Evolutionary conservation across 352 stramenopile genomes (phyloP).

Genomic region (Phytophthora uliginosa): DNA sequence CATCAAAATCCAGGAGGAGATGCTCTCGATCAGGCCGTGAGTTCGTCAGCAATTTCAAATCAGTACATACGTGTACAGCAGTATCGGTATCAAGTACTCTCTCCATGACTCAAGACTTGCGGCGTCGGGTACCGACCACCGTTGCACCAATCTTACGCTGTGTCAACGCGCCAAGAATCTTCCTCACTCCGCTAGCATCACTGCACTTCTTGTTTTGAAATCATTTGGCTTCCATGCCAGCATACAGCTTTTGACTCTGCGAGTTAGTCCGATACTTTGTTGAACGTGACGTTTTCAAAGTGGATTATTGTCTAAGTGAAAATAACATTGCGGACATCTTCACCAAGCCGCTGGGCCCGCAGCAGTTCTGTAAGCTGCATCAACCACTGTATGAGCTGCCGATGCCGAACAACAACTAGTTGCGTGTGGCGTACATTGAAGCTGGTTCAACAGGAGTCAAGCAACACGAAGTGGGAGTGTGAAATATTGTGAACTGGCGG

Average conservation of each 20-base stretch:
- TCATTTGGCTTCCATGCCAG: background rate
- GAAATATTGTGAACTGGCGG: too few relatives aligned
- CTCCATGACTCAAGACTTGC: background rate
- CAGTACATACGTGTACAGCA: background rate
- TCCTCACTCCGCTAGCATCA: background rate
- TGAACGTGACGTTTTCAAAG: too few relatives aligned
- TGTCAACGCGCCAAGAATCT: background rate
- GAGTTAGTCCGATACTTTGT: too few relatives aligned
- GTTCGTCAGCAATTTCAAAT: background rate
- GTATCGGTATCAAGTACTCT: background rate
- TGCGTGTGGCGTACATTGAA: too few relatives aligned
- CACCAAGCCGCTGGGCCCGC: too few relatives aligned
- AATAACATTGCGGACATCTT: too few relatives aligned
- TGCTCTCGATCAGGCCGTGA: background rate
- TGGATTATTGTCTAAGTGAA: too few relatives aligned
- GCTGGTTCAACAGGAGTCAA: too few relatives aligned
- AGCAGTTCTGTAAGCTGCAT: too few relatives aligned
- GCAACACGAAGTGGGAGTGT: too few relatives aligned
- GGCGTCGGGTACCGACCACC: background rate
- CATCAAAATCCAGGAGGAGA: background rate
- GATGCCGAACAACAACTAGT: too few relatives aligned
- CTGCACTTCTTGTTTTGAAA: background rate
- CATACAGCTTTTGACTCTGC: background rate
- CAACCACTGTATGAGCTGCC: too few relatives aligned
- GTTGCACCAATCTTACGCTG: background rate